A percentile compares a stretch with the other conserved stretches of the same genome.
phyloP scores from a whole-genome alignment of 176 grass and related monocot genomes.

The Urochloa ruziziensis region DNA sequence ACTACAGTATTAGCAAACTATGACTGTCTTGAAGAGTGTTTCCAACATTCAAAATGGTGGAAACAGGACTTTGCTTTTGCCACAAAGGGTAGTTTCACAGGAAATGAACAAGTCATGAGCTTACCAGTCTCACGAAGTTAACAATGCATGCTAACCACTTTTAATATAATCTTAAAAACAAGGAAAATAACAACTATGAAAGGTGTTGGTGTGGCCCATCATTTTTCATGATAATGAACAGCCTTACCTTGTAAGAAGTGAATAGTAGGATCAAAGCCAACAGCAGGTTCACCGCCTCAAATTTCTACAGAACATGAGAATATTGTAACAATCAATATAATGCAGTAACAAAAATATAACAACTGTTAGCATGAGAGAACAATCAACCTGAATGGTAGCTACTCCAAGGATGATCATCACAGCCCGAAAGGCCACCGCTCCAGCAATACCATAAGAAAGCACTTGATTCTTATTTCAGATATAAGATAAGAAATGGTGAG shows the following conservation, averaged over 20 bases:
- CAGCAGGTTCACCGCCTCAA: conserved; percentile 91
- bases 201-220: neutral
- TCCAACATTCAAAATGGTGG: neutral
- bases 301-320: conserved; percentile 66
- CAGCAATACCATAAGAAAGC: conserved; percentile 97
- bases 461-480: conserved; percentile 88
- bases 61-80: neutral
- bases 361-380: conserved; percentile 10
- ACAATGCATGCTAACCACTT: neutral
- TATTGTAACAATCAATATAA: conserved; percentile 17
- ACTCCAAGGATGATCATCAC: conserved; percentile 82
- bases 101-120: conserved; percentile 11
- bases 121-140: conserved; percentile 21
- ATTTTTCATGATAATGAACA: conserved; percentile 2
- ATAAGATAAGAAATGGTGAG: too few species aligned
- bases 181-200: neutral
- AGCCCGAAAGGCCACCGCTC: conserved; percentile 80
- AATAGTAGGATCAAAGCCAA: conserved; percentile 83
- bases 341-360: neutral
- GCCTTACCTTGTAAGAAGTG: too few species aligned
- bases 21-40: neutral
- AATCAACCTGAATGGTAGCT: too few species aligned
- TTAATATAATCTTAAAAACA: neutral
- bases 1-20: conserved; percentile 8
- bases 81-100: neutral